Base-by-base conservation (phyloP, 768 basidiomycete species). In the Lentinus tigrinus region DNA sequence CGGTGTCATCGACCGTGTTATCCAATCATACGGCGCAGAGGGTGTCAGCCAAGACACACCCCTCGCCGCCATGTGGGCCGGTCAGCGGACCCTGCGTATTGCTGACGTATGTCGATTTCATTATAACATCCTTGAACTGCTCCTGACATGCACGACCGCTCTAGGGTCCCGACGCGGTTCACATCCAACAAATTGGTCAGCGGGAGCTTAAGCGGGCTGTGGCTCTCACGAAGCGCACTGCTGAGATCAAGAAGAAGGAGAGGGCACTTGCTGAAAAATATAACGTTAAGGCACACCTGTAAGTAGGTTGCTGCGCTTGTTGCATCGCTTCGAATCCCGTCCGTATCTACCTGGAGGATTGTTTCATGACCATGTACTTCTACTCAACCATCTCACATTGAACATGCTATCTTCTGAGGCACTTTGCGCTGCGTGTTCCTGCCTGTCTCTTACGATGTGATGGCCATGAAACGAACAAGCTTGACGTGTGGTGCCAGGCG, bases 11-110 rank as follows among this genome's bases (percentile, higher is more conserved):
- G 97, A 99, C 74, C 88, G 94, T n/a, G 89, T 94, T 2, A 98
- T 98, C 50, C 97, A 99, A 77, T 79, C 91, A 0, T 94, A 89
- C 66, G 97, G 97, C 52, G 97, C 95, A n/a, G 96, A 98, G 73
- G 97, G 97, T 34, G 76, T 99, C 44, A 91, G 83, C 23, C 93
- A 97, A 74, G 96, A 98, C 66, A 87, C 88, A 36, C 83, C 85
- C 21, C 82, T 99, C 34, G 94, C 96, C 0, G 67, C 72, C 49
- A 80, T 81, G 58, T 98, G 85, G 80, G 90, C 93, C 26, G 81
- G 82, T 9, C 70, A 98, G 63, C 82, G 97, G 53, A 97, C 95
- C 0, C 81, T 99, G 23, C 85, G 96, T 28, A 81, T 93, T 65
- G 92, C 92, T 55, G 92, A 93, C 72, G 92, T 92, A 69, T 55